A percentile compares a stretch with the other conserved stretches of the same genome.
These are phyloP conservation scores for Yarrowia sp. DNA, from an alignment of 805 yeast species.

Conservation along the genomic window DNA sequence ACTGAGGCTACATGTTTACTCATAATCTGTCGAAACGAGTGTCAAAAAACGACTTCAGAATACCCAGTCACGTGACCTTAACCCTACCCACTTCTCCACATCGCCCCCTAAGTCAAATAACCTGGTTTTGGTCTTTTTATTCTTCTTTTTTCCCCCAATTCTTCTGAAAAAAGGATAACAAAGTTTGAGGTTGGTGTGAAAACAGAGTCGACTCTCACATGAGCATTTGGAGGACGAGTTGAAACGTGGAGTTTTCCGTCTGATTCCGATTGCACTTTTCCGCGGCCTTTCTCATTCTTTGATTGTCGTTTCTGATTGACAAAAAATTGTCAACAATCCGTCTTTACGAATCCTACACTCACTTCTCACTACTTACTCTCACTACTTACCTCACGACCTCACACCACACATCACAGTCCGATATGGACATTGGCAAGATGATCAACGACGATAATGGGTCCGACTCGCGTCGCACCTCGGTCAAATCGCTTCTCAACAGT, in stretches of 20 bases:
- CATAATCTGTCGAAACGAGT: too few species aligned
- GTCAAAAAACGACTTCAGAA: too few species aligned
- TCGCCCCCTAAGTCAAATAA: too few species aligned
- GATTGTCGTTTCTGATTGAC: too few species aligned
- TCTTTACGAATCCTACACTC: too few species aligned
- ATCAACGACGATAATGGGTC: slow-evolving; percentile 23
- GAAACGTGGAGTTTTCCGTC: background rate
- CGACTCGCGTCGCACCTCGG: slow-evolving; percentile 23
- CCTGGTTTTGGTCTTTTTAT: too few species aligned
- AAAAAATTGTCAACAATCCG: too few species aligned
- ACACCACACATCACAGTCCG: background rate
- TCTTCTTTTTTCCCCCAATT: too few species aligned
- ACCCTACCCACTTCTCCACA: background rate
- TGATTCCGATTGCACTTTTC: background rate
- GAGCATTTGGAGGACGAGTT: background rate
- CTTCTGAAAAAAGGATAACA: background rate
- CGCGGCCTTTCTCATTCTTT: background rate
- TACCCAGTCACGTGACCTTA: background rate
- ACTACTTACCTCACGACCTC: background rate
- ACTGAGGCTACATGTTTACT: too few species aligned
- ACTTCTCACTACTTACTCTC: too few species aligned
- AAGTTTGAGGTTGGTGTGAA: background rate
- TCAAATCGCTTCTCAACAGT: slow-evolving; percentile 19
- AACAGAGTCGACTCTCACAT: background rate
- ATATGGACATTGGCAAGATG: slow-evolving; percentile 23